Evolutionary conservation across 2,329 filamentous ascomycete genomes (phyloP).

Genomic region (Xylaria sp.): DNA sequence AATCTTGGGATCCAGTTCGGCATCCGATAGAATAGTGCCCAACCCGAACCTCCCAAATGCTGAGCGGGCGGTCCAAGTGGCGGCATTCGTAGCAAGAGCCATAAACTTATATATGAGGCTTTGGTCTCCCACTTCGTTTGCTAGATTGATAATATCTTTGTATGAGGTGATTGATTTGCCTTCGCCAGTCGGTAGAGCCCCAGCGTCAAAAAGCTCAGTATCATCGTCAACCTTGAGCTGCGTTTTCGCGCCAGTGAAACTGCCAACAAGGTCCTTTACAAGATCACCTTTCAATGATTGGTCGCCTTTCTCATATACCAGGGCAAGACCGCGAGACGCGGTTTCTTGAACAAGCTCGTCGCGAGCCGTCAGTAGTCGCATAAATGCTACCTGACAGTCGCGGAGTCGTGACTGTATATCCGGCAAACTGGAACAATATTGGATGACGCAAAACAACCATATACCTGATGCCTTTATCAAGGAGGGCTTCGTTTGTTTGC

Average conservation of each 20-base stretch:
- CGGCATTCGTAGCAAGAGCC: constrained; percentile 94
- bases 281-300: constrained; percentile 81
- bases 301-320: constrained; percentile 95
- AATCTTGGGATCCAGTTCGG: constrained; percentile 87
- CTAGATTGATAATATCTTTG: constrained; percentile 94
- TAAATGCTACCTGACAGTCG: constrained; percentile 87
- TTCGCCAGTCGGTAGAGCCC: constrained; percentile 88
- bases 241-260: constrained; percentile 82
- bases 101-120: constrained; percentile 98
- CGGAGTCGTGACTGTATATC: constrained; percentile 80
- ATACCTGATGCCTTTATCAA: constrained; percentile 92
- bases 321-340: constrained; percentile 86
- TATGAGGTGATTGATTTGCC: constrained; percentile 93
- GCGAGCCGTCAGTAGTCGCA: constrained; percentile 84
- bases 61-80: constrained; percentile 96
- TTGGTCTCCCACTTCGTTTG: constrained; percentile 96
- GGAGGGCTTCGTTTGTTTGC: constrained; percentile 86
- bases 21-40: constrained; percentile 90
- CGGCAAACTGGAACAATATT: constrained; percentile 84
- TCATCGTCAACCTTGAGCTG: constrained; percentile 87
- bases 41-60: constrained; percentile 95
- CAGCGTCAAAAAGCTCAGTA: constrained; percentile 92
- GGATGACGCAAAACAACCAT: constrained; percentile 91
- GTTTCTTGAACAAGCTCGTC: constrained; percentile 97
- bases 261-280: constrained; percentile 86